A percentile compares a stretch with the other conserved stretches of the same genome.
Evolutionary conservation across 2,329 filamentous ascomycete genomes (phyloP).

Genomic region (Metarhizium guizhouense): DNA sequence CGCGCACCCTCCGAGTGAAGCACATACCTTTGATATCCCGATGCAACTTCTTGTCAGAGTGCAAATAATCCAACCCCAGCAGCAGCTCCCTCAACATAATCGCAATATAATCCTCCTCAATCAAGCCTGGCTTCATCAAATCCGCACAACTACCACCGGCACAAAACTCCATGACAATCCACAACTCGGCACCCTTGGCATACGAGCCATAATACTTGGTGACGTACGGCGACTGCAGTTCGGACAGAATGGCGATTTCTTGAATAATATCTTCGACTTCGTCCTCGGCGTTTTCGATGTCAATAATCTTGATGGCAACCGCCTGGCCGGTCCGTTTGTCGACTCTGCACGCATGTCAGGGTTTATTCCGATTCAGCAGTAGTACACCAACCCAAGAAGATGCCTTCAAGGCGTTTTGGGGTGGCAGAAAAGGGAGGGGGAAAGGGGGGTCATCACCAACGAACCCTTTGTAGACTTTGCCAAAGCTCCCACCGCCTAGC

Average conservation of each 20-base stretch:
- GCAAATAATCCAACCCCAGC: constrained; percentile 83
- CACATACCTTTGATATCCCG: constrained; percentile 82
- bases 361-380: background rate
- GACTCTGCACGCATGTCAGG: constrained; percentile 47
- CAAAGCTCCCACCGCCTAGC: constrained; percentile 89
- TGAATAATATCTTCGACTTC: constrained; percentile 99
- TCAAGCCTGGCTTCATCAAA: constrained; percentile 84
- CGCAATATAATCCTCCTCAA: constrained; percentile 92
- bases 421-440: background rate
- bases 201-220: constrained; percentile 98
- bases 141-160: constrained; percentile 94
- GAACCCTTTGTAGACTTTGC: constrained; percentile 96
- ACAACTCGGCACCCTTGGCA: constrained; percentile 89
- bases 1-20: background rate
- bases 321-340: constrained; percentile 89
- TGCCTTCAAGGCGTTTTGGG: background rate
- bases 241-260: constrained; percentile 94
- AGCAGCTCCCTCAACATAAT: constrained; percentile 89
- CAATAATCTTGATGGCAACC: constrained; percentile 97
- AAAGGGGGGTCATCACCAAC: background rate
- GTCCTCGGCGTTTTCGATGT: constrained; percentile 97
- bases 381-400: background rate
- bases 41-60: constrained; percentile 92
- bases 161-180: constrained; percentile 99
- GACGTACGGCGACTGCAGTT: constrained; percentile 90